These are phyloP conservation scores for Niebla homalea DNA, from an alignment of 495 filamentous ascomycete species.

Conservation along the genomic window DNA sequence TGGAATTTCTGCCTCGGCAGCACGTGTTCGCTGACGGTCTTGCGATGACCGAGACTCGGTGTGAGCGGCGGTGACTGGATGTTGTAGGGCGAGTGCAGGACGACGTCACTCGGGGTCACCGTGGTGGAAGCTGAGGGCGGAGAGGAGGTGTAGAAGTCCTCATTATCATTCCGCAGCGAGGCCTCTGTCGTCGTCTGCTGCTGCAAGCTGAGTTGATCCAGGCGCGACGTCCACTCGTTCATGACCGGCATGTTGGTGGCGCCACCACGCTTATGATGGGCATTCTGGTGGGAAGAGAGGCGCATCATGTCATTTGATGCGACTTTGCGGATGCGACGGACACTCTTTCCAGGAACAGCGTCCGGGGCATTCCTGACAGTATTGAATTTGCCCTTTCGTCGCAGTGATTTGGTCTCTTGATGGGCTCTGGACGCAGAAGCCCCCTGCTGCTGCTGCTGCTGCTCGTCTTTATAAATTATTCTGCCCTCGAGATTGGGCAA, in stretches of 20 bases:
- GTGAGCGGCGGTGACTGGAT: background rate
- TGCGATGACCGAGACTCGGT: background rate
- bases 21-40: background rate
- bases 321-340: conserved; percentile 4
- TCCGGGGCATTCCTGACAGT: background rate
- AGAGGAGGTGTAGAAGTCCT: no score
- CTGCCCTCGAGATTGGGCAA: conserved; percentile 14
- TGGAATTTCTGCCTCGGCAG: background rate
- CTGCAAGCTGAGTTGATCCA: conserved; percentile 17
- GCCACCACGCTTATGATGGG: no score
- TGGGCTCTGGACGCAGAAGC: background rate
- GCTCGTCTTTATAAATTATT: background rate
- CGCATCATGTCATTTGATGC: conserved; percentile 10
- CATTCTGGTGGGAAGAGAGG: conserved; percentile 4
- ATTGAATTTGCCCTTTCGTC: conserved; percentile 12
- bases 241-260: conserved; percentile 5
- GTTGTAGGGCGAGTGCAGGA: background rate
- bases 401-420: conserved; percentile 1
- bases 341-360: background rate
- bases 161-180: background rate
- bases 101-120: background rate
- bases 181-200: background rate
- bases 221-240: conserved; percentile 14
- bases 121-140: no score
- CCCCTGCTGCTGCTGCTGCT: background rate